phyloP scores from a whole-genome alignment of 2,329 filamentous ascomycete species.

The Sphaerulina musiva region DNA sequence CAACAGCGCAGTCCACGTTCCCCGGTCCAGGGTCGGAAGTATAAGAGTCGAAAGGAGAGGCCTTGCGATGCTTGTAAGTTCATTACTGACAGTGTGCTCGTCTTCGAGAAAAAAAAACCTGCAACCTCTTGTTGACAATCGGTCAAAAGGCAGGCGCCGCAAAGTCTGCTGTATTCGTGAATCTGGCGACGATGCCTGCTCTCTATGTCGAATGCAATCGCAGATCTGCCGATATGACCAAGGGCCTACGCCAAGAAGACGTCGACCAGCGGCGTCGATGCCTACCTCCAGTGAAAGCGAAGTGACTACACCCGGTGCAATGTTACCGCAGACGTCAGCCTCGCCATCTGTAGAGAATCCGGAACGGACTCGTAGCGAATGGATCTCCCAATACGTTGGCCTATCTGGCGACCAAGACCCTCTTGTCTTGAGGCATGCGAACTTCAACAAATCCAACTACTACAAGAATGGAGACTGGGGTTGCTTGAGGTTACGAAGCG shows the following conservation, averaged over 20 bases:
- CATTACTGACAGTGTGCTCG: background rate
- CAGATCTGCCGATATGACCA: constrained; percentile 20
- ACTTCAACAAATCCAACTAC: constrained; percentile 21
- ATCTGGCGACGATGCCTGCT: constrained; percentile 22
- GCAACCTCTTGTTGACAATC: background rate
- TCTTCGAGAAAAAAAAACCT: background rate
- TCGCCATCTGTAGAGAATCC: background rate
- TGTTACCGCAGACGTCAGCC: background rate
- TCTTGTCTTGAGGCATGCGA: constrained; percentile 19
- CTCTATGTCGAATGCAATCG: constrained; percentile 20
- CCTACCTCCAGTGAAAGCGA: constrained; percentile 3
- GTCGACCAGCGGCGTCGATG: constrained; percentile 11
- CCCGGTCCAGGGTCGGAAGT: constrained; percentile 18
- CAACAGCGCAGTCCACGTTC: background rate
- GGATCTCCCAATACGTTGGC: constrained; percentile 22
- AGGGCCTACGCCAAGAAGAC: constrained; percentile 20
- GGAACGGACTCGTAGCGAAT: constrained; percentile 10
- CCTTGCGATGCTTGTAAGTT: constrained; percentile 21
- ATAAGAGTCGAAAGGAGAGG: constrained; percentile 23
- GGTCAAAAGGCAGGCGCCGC: constrained; percentile 6
- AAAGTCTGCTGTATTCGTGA: constrained; percentile 25
- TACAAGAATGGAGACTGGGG: constrained; percentile 21
- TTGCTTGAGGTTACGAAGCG: constrained; percentile 15
- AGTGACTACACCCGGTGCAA: background rate
- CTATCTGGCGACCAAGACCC: constrained; percentile 21